These are phyloP conservation scores for Skeletonema menzelii DNA, from an alignment of 108 stramenopile species.

Conservation along the genomic window DNA sequence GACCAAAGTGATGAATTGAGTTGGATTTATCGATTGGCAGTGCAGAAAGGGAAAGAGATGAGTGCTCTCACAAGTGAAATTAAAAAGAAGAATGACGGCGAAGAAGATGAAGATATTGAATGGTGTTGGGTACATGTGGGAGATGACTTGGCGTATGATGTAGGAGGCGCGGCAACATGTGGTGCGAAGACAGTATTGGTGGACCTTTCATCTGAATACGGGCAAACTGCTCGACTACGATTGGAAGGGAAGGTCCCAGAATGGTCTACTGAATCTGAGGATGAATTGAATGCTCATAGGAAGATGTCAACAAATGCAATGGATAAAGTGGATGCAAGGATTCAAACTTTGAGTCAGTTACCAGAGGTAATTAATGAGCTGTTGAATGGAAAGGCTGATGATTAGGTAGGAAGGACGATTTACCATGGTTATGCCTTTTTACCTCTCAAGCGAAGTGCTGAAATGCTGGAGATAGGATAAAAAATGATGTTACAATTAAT, in stretches of 20 bases:
- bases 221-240: conserved; percentile 79
- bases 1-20: conserved; percentile 72
- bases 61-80: conserved; percentile 54
- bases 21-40: conserved; percentile 88
- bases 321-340: conserved; percentile 63
- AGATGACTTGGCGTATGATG: conserved; percentile 90
- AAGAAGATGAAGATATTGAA: conserved; percentile 47
- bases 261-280: conserved; percentile 72
- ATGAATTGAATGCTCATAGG: conserved; percentile 63
- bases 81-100: conserved; percentile 20
- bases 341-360: conserved; percentile 65
- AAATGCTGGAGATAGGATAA: background rate
- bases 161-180: conserved; percentile 69
- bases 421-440: too few relatives aligned
- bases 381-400: conserved; percentile 42
- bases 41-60: conserved; percentile 75
- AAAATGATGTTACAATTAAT: background rate
- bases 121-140: conserved; percentile 86
- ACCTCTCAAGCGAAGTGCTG: background rate
- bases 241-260: conserved; percentile 65
- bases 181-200: conserved; percentile 89
- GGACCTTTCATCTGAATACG: conserved; percentile 61
- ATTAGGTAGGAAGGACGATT: background rate
- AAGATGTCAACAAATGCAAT: conserved; percentile 74
- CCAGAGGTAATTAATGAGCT: conserved; percentile 80